Percentiles rank a stretch among this genome's conserved stretches.
These are phyloP conservation scores for Cryptosporidium sp. DNA, from an alignment of 169 alveolate genomes.

Conservation along the genomic window DNA sequence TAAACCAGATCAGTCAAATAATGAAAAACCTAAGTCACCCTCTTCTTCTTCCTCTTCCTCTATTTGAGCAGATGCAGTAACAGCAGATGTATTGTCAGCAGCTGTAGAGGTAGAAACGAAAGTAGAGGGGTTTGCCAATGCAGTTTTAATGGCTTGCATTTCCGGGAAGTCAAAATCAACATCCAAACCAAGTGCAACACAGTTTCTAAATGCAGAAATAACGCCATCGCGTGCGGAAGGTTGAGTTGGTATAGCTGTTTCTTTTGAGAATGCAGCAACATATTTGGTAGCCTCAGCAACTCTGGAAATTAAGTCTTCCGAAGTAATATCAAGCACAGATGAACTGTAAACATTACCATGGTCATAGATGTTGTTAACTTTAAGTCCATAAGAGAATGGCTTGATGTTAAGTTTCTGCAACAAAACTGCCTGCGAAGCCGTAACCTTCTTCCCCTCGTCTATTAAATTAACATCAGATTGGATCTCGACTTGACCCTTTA, in stretches of 20 bases:
- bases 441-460: constrained; percentile 94
- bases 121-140: constrained; percentile 92
- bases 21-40: constrained; percentile 94
- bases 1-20: constrained; percentile 85
- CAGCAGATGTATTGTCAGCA: constrained; percentile 84
- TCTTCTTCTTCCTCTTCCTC: constrained; percentile 95
- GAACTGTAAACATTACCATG: constrained; percentile 95
- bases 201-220: constrained; percentile 95
- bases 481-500: constrained; percentile 98
- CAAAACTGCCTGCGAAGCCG: constrained; percentile 96
- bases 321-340: constrained; percentile 94
- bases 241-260: constrained; percentile 92
- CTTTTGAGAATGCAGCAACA: constrained; percentile 94
- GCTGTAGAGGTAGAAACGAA: constrained; percentile 89
- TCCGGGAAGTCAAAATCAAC: constrained; percentile 94
- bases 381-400: constrained; percentile 97
- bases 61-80: constrained; percentile 83
- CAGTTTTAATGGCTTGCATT: constrained; percentile 90
- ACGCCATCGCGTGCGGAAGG: constrained; percentile 95
- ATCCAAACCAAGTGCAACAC: constrained; percentile 95
- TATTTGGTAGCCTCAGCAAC: constrained; percentile 90
- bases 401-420: constrained; percentile 95
- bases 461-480: constrained; percentile 94
- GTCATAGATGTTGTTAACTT: constrained; percentile 93
- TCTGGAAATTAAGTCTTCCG: constrained; percentile 89